Percentiles rank a stretch among this genome's conserved stretches.
Evolutionary conservation across 495 filamentous ascomycete species (phyloP).

Genomic region (Penicillium crystallinum): DNA sequence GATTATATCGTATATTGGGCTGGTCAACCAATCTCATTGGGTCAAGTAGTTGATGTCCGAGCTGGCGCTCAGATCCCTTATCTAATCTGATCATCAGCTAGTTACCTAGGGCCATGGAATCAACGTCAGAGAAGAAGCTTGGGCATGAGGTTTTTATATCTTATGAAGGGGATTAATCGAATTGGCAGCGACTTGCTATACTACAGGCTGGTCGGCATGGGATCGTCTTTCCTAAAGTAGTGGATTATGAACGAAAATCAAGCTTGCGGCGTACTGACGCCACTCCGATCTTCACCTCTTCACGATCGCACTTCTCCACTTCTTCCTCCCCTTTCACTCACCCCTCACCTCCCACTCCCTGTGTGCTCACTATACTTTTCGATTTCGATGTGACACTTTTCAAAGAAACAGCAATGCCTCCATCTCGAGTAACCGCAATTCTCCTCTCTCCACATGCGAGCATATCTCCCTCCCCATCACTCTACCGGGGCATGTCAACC

Average conservation of each 20-base stretch:
- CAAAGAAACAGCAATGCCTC: slow-evolving; percentile 11
- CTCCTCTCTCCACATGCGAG: neutral
- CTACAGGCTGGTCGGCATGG: too few relatives aligned
- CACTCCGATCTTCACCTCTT: slow-evolving; percentile 14
- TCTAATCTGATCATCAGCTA: slow-evolving; percentile 29
- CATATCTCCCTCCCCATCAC: neutral
- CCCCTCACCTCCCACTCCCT: neutral
- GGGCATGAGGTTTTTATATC: too few relatives aligned
- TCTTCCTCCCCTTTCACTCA: neutral
- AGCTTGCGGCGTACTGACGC: slow-evolving; percentile 10
- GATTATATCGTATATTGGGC: neutral
- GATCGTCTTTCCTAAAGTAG: neutral
- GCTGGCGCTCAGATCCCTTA: slow-evolving; percentile 6
- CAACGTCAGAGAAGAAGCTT: too few relatives aligned
- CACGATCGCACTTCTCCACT: neutral
- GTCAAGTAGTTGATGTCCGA: neutral
- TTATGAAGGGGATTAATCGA: neutral
- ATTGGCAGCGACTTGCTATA: too few relatives aligned
- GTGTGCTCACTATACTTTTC: neutral
- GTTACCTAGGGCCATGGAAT: too few relatives aligned
- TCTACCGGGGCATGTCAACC: slow-evolving; percentile 3
- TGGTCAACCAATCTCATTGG: neutral
- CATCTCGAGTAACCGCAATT: slow-evolving; percentile 6
- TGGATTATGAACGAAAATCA: neutral
- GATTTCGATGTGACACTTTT: neutral